Conservation (phyloP, 106 monocot genomes). For the Dendrobium officinale region DNA sequence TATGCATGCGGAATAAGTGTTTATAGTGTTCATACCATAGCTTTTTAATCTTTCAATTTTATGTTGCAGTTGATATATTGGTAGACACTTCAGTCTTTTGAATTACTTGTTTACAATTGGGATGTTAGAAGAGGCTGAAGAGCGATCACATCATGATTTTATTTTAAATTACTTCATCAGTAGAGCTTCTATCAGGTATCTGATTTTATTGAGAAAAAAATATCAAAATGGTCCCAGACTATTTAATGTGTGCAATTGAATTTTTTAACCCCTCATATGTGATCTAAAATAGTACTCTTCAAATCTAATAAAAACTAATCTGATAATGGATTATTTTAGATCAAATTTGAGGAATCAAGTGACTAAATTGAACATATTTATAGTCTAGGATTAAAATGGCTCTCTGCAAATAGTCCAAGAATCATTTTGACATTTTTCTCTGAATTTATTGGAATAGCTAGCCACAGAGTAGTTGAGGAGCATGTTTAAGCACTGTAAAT, state of each 20-base stretch:
- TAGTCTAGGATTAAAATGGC: no score
- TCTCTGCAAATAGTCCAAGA: no score
- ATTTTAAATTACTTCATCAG: background rate
- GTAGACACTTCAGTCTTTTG: background rate
- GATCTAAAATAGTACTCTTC: no score
- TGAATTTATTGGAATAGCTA: background rate
- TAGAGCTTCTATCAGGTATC: background rate
- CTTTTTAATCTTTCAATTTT: background rate
- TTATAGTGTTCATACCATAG: background rate
- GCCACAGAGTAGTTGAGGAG: background rate
- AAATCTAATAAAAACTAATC: no score
- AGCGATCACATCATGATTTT: background rate
- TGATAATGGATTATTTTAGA: no score
- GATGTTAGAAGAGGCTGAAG: background rate
- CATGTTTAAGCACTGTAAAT: background rate
- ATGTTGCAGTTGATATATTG: background rate
- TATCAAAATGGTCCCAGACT: no score
- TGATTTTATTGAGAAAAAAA: background rate
- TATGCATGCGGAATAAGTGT: background rate
- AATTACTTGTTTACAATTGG: background rate
- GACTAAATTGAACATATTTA: no score
- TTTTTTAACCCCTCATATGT: no score
- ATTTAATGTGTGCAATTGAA: no score
- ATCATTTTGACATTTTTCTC: no score
- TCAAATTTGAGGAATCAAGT: no score